Base-by-base conservation (phyloP, 495 filamentous ascomycete genomes). In the Penicillium subrubescens region DNA sequence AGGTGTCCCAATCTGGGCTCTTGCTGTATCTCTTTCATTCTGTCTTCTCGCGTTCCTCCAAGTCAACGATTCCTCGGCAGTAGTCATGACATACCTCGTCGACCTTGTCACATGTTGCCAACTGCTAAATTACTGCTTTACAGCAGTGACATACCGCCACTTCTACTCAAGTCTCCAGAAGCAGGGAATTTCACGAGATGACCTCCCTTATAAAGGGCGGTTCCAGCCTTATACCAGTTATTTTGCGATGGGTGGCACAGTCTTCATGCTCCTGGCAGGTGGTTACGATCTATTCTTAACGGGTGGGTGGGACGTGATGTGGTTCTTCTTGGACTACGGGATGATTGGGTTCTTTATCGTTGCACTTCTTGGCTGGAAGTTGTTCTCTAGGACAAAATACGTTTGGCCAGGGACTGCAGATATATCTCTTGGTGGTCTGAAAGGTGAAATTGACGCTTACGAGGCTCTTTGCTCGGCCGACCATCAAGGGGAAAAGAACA, bases 381-480 rank as follows among this genome's bases (percentile, higher is more conserved):
- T 87, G 3, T 50, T 81, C 62, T 78, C 78, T 57, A 62, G 77
- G 14, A 87, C 86, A 0, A 75, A 71, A 56, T 75, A 81, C 57
- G 71, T 87, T 6, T 46, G 65, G 12, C 71, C 85, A 3, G 60
- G 65, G 2, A 69, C 72, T 25, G 72, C 77, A 35, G 85, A 88
- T 59, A 19, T 77, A 10, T 31, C 58, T n/a, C 43, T 75, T 8
- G 63, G 63, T 15, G 61, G 56, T 1, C n/a, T 67, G 58, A 72
- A 88, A 55, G 84, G 80, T 5, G 82, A 88, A 65, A 86, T 92
- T 64, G 89, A 89, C 57, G 80, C 85, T 55, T 91, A 92, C 67
- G 84, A 87, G 56, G 43, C 43, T 12, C 43, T 48, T 48, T 23
- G 11, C 43, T 23, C 23, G 19, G 21, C n/a, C 8, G 19, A 23